phyloP scores from a whole-genome alignment of 2,329 filamentous ascomycete species.

The Monosporascus sp. region DNA sequence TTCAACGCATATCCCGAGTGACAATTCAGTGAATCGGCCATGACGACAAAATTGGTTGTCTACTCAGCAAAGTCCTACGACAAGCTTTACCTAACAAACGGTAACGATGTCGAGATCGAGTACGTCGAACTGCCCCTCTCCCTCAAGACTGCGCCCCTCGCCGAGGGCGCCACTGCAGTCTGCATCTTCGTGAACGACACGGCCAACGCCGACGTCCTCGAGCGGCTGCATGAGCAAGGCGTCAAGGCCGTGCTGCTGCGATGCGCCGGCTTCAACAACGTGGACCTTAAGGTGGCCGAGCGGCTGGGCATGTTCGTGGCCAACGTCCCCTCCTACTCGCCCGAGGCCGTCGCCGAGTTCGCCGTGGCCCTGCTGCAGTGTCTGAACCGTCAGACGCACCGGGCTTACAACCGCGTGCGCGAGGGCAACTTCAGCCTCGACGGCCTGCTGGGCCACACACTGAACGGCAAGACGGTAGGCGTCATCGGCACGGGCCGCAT shows the following conservation, averaged over 20 bases:
- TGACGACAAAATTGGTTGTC: conserved; percentile 45
- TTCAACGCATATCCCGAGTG: not conserved
- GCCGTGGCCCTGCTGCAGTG: conserved; percentile 63
- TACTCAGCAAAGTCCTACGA: conserved; percentile 64
- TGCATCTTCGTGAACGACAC: conserved; percentile 67
- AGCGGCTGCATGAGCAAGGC: conserved; percentile 42
- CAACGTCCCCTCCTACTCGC: conserved; percentile 63
- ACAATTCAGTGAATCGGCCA: not conserved
- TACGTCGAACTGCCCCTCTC: conserved; percentile 56
- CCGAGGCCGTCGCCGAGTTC: conserved; percentile 66
- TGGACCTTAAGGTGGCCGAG: conserved; percentile 53
- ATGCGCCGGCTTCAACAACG: conserved; percentile 65
- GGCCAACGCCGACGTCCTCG: conserved; percentile 46
- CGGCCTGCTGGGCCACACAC: conserved; percentile 56
- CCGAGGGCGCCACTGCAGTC: conserved; percentile 48
- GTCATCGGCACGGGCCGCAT: conserved; percentile 62
- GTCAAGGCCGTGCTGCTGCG: conserved; percentile 57
- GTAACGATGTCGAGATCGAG: conserved; percentile 40
- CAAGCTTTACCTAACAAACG: conserved; percentile 44
- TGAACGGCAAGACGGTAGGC: conserved; percentile 61
- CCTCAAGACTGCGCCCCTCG: conserved; percentile 50
- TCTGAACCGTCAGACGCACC: conserved; percentile 62
- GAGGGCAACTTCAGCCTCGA: conserved; percentile 65
- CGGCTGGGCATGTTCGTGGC: conserved; percentile 54
- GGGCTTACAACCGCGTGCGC: conserved; percentile 62